These are phyloP conservation scores for Fusarium sp. DNA, from an alignment of 2,329 filamentous ascomycete species.

Conservation along the genomic window DNA sequence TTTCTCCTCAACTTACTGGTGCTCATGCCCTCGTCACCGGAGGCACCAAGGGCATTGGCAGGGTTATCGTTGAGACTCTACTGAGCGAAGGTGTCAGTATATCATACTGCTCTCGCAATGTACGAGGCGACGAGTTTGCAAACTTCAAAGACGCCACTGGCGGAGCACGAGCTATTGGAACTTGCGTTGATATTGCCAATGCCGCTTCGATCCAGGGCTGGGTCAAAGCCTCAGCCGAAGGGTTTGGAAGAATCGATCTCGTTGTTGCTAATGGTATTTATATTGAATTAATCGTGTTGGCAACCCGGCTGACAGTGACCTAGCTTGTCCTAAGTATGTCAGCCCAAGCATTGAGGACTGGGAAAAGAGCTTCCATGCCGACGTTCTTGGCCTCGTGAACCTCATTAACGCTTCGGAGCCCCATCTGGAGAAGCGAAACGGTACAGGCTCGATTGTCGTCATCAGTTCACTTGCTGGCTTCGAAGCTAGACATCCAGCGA, in stretches of 20 bases:
- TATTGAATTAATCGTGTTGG: accelerated
- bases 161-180: conserved; percentile 30
- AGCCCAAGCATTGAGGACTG: conserved; percentile 27
- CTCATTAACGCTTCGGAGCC: conserved; percentile 35
- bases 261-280: conserved; percentile 7
- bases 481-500: conserved; percentile 14
- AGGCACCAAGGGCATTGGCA: conserved; percentile 43
- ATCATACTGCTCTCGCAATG: conserved; percentile 39
- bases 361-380: conserved; percentile 41
- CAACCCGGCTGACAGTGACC: accelerated
- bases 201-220: conserved; percentile 4
- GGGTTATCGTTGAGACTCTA: conserved; percentile 33
- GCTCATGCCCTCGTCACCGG: neutral
- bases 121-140: conserved; percentile 35
- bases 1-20: conserved; percentile 21
- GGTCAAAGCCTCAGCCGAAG: neutral
- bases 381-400: conserved; percentile 38
- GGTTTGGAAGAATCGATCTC: conserved; percentile 14
- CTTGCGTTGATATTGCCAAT: conserved; percentile 37
- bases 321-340: conserved; percentile 25
- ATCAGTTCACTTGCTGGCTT: conserved; percentile 42
- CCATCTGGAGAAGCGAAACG: conserved; percentile 28
- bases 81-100: conserved; percentile 43
- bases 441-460: conserved; percentile 39
- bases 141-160: conserved; percentile 8